Evolutionary conservation across 2,329 filamentous ascomycete genomes (phyloP).

Genomic region (Simplicillium aogashimaense): DNA sequence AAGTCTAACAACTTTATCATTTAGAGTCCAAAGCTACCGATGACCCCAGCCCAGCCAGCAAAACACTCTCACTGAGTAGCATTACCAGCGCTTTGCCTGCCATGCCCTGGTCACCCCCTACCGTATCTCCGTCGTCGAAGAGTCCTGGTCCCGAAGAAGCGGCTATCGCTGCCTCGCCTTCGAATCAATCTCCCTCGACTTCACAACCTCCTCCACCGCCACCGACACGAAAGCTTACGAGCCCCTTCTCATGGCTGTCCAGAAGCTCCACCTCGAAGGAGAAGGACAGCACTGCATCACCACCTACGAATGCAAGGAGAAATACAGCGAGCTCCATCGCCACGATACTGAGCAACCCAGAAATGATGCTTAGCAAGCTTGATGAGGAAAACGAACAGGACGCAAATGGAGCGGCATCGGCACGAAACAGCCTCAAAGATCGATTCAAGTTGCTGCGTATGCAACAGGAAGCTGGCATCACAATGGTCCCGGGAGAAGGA

Average conservation of each 20-base stretch:
- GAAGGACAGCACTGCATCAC: slow-evolving; percentile 42
- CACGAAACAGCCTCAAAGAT: slow-evolving; percentile 61
- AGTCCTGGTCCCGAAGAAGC: slow-evolving; percentile 25
- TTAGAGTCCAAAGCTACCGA: slow-evolving; percentile 10
- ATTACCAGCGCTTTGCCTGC: slow-evolving; percentile 64
- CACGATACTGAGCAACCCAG: slow-evolving; percentile 70
- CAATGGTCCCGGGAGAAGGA: slow-evolving; percentile 41
- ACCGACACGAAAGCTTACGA: slow-evolving; percentile 63
- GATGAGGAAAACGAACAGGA: slow-evolving; percentile 56
- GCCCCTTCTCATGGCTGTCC: slow-evolving; percentile 80
- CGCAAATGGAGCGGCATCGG: slow-evolving; percentile 31
- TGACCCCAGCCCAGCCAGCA: slow-evolving; percentile 32
- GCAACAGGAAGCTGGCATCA: slow-evolving; percentile 59
- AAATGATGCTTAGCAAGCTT: slow-evolving; percentile 67
- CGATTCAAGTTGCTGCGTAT: slow-evolving; percentile 69
- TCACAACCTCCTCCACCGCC: slow-evolving; percentile 23
- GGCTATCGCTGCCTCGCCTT: slow-evolving; percentile 19
- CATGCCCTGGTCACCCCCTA: slow-evolving; percentile 59
- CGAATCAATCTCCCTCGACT: slow-evolving; percentile 24
- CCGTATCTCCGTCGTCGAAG: slow-evolving; percentile 36
- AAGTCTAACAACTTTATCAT: not conserved
- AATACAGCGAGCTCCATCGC: slow-evolving; percentile 75
- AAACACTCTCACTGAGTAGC: slow-evolving; percentile 56
- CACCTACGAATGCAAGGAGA: slow-evolving; percentile 43
- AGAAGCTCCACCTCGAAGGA: slow-evolving; percentile 52